Conservation (phyloP, 352 stramenopile genomes). For the Phytophthora europaea region DNA sequence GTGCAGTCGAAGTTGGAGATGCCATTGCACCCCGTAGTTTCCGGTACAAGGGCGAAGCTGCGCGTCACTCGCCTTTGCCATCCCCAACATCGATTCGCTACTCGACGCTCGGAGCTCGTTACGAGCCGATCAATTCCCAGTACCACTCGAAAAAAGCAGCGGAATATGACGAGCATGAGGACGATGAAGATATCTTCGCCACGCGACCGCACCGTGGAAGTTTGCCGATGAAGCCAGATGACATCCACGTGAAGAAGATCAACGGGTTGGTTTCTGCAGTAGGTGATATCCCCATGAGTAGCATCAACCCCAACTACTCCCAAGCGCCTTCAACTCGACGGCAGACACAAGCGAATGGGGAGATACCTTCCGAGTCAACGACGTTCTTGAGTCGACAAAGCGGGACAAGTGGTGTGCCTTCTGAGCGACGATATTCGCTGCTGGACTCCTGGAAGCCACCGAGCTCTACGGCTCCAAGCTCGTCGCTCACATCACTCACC, state of each 20-base stretch:
- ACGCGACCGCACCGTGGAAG: slow-evolving; percentile 49
- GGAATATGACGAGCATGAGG: slow-evolving; percentile 65
- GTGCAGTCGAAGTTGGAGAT: slow-evolving; percentile 61
- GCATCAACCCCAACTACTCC: slow-evolving; percentile 40
- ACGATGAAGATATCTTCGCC: slow-evolving; percentile 45
- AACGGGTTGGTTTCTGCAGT: slow-evolving; percentile 19
- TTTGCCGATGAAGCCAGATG: slow-evolving; percentile 39
- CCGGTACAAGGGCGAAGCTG: slow-evolving; percentile 64
- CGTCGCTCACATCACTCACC: slow-evolving; percentile 75
- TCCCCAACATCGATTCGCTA: slow-evolving; percentile 53
- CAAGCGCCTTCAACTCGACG: slow-evolving; percentile 24
- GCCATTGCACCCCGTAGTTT: slow-evolving; percentile 68
- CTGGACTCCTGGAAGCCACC: slow-evolving; percentile 79
- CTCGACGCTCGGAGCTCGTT: slow-evolving; percentile 71
- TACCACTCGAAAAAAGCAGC: slow-evolving; percentile 82
- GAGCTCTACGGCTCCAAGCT: slow-evolving; percentile 61
- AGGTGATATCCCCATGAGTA: slow-evolving; percentile 44
- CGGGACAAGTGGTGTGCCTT: slow-evolving; percentile 40
- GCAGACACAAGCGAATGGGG: slow-evolving; percentile 16
- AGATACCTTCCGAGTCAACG: slow-evolving; percentile 40
- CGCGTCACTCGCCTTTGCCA: slow-evolving; percentile 46
- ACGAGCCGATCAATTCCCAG: slow-evolving; percentile 71
- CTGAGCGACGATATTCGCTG: slow-evolving; percentile 74
- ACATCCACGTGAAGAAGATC: slow-evolving; percentile 23
- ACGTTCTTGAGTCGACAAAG: slow-evolving; percentile 44